Conservation (phyloP, 306 rosid genomes). For the barrel medic (Medicago truncatula) region MtrunA17r5.0-ANR NC_053044.1:52751001-52751500, state of each 20-base stretch:
- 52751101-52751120: no score
- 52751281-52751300: conserved; percentile 42
- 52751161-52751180: not conserved
- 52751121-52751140: no score
- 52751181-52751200: not conserved
- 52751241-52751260: not conserved
- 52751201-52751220: not conserved
- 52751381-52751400: not conserved
- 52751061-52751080: no score
- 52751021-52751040: no score
- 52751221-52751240: not conserved
- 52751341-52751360: conserved; percentile 38
- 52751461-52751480: not conserved
- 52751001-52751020: no score
- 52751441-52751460: not conserved
- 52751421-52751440: not conserved
- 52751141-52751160: no score
- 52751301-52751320: conserved; percentile 19
- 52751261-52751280: not conserved
- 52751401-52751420: not conserved
- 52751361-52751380: not conserved
- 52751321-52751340: not conserved
- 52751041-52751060: no score
- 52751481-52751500: not conserved
- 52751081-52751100: no score